These are phyloP conservation scores for Irpex rosettiformis DNA, from an alignment of 1,284 basidiomycete species.

Conservation along the genomic window DNA sequence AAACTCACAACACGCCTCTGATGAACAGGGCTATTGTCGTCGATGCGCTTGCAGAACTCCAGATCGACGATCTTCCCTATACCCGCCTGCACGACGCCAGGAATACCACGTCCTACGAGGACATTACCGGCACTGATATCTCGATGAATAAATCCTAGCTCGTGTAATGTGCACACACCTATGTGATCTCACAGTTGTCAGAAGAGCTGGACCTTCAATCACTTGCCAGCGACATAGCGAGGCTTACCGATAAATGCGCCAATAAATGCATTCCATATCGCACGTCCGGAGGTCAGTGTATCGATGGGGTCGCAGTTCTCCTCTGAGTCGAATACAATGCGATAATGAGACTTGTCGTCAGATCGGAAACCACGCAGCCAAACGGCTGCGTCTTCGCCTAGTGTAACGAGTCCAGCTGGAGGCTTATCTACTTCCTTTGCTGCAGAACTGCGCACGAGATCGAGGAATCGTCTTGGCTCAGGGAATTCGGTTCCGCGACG, in stretches of 20 bases:
- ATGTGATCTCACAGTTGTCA: not conserved
- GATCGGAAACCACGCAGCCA: not conserved
- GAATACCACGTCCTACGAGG: not conserved
- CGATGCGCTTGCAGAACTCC: not conserved
- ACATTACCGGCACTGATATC: slow-evolving; percentile 2
- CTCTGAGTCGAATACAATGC: slow-evolving; percentile 6
- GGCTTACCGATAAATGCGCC: not conserved
- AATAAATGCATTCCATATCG: not conserved
- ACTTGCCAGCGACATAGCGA: no score
- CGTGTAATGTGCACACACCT: not conserved
- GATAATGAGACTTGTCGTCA: slow-evolving; percentile 1
- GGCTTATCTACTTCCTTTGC: not conserved
- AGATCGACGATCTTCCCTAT: slow-evolving; percentile 2
- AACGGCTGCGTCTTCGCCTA: not conserved
- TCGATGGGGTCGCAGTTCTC: not conserved
- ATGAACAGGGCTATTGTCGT: not conserved
- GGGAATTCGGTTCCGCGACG: not conserved
- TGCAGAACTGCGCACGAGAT: not conserved
- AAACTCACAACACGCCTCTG: not conserved
- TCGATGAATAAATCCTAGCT: slow-evolving; percentile 3
- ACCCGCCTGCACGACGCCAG: not conserved
- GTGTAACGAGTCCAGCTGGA: not conserved
- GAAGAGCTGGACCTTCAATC: no score
- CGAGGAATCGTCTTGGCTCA: not conserved
- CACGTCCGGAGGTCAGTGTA: not conserved